Base-by-base conservation (phyloP, 164 flowering plant species). In the Liquidambar formosana region DNA sequence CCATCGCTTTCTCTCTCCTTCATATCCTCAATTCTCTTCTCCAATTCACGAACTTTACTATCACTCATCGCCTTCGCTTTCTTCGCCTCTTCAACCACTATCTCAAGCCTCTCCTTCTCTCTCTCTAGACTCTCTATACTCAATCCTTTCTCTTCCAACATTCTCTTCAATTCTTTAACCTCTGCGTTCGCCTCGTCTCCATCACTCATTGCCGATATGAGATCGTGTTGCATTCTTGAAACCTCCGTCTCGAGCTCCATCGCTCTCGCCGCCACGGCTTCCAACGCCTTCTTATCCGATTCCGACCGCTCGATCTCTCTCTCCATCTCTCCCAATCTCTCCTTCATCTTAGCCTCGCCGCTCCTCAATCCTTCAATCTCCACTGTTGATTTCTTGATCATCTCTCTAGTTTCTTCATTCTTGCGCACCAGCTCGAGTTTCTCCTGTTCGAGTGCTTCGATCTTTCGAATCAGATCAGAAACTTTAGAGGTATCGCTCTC, bases 181-280 rank as follows among this genome's bases (percentile, higher is more conserved):
- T 90, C 93, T 0, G 21, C 53, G 18, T 28, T 70, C 5, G 78
- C 63, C 10, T 90, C 90, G 5, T 77, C 82, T 8, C 64, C 72
- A 0, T 76, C 92, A 10, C 61, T 66, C 86, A 76, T 71, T 8
- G 87, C 63, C 5, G 80, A 63, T 12, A 79, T 70, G 65, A 90
- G 74, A 69, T 93, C 97, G 25, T 86, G 89, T 59, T 91, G 93
- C 70, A 88, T 64, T 69, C 89, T 75, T 25, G 86, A 70, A 8
- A 86, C 86, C 76, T 89, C 88, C 0, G 77, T 79, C 77, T 92
- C 97, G 0, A 92, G 83, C 33, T 84, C 85, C 1, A 48, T 64
- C 8, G 90, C 91, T 27, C 91, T 77, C 12, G 77, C 72, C 0
- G 88, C 79, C 10, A 84, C 64, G 0, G 81, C 66, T 12, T 77